phyloP scores from a whole-genome alignment of 2,329 filamentous ascomycete genomes.

The Pseudogymnoascus sp. region DNA sequence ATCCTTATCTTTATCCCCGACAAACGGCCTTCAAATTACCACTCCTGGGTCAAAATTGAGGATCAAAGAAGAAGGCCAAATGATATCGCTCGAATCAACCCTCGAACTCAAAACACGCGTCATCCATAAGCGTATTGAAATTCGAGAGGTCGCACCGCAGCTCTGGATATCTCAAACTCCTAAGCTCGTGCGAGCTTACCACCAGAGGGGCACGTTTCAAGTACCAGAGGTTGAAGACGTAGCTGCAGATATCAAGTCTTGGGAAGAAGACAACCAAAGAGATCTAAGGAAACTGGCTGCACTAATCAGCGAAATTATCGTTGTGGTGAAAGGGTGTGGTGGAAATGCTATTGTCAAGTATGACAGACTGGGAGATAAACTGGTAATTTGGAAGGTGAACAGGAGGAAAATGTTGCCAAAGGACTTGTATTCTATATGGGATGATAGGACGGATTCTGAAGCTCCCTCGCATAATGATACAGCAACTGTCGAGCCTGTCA shows the following conservation, averaged over 20 bases:
- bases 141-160: constrained; percentile 33
- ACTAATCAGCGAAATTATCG: constrained; percentile 29
- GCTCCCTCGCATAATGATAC: not conserved
- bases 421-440: constrained; percentile 28
- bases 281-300: constrained; percentile 27
- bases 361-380: constrained; percentile 19
- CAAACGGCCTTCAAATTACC: not conserved
- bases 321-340: constrained; percentile 23
- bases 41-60: constrained; percentile 23
- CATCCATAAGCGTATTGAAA: constrained; percentile 26
- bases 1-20: constrained; percentile 22
- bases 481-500: not conserved
- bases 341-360: constrained; percentile 24
- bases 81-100: constrained; percentile 30
- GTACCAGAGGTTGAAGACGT: constrained; percentile 32
- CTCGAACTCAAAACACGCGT: constrained; percentile 40
- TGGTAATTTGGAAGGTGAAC: constrained; percentile 22
- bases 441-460: not conserved
- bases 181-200: constrained; percentile 39
- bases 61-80: constrained; percentile 27
- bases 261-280: constrained; percentile 30
- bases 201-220: constrained; percentile 31
- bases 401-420: constrained; percentile 24
- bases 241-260: constrained; percentile 24
- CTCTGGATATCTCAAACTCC: constrained; percentile 41